Evolutionary conservation across 192 early-diverging fungal genomes (phyloP).

Genomic region (Chytriomyces sp.): DNA sequence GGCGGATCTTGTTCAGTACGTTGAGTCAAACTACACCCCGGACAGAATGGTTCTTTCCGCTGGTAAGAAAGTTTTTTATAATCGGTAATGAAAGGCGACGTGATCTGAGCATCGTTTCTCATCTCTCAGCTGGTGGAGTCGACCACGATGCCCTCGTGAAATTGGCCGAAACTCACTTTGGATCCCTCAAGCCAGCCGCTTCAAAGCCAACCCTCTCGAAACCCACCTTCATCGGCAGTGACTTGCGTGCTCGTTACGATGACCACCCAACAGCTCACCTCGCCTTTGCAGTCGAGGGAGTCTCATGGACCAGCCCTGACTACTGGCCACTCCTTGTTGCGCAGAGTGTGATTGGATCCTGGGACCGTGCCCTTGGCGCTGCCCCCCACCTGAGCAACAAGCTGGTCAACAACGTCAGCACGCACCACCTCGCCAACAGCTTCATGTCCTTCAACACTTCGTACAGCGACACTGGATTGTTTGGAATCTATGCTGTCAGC

Average conservation of each 20-base stretch:
- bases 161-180: slow-evolving; percentile 94
- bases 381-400: slow-evolving; percentile 85
- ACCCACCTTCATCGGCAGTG: slow-evolving; percentile 88
- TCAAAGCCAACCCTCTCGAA: slow-evolving; percentile 51
- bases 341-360: slow-evolving; percentile 94
- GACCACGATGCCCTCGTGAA: slow-evolving; percentile 91
- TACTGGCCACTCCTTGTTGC: slow-evolving; percentile 96
- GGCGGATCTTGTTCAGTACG: slow-evolving; percentile 86
- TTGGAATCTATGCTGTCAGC: slow-evolving; percentile 91
- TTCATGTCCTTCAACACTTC: slow-evolving; percentile 99
- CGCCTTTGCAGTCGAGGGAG: slow-evolving; percentile 95
- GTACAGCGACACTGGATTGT: slow-evolving; percentile 96
- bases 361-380: slow-evolving; percentile 93
- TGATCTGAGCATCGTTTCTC: not conserved
- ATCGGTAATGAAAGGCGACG: not conserved
- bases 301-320: slow-evolving; percentile 91
- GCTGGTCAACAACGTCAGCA: slow-evolving; percentile 80
- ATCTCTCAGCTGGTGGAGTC: slow-evolving; percentile 71
- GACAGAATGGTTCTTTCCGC: slow-evolving; percentile 97
- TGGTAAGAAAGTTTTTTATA: not conserved
- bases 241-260: slow-evolving; percentile 87
- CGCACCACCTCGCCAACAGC: slow-evolving; percentile 88
- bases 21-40: slow-evolving; percentile 94
- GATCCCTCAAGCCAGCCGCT: slow-evolving; percentile 68
- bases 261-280: slow-evolving; percentile 91